Conservation (phyloP, 2,329 filamentous ascomycete species). For the Domatiomyces globalis region DNA sequence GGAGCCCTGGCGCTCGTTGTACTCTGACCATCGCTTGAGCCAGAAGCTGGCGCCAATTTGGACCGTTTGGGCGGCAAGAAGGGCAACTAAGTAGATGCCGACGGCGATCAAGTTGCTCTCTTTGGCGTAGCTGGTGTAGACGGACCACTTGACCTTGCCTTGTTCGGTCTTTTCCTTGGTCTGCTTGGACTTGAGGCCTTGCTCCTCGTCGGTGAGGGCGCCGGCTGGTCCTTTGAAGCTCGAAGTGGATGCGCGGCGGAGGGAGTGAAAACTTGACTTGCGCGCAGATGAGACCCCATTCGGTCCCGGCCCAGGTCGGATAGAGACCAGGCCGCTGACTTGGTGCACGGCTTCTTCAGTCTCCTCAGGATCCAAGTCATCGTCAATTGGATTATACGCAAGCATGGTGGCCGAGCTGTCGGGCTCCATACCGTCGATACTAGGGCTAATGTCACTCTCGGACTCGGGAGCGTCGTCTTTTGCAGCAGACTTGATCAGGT, state of each 20-base stretch:
- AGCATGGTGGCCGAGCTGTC: slow-evolving; percentile 52
- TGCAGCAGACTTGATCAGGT: slow-evolving; percentile 64
- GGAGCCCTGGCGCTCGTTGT: slow-evolving; percentile 50
- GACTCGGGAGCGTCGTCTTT: slow-evolving; percentile 35
- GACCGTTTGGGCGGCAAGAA: slow-evolving; percentile 66
- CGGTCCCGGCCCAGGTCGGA: slow-evolving; percentile 41
- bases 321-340: slow-evolving; percentile 60
- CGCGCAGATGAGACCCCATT: slow-evolving; percentile 37
- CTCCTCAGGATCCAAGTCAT: slow-evolving; percentile 39
- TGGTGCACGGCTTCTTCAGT: slow-evolving; percentile 52
- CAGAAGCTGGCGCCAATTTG: slow-evolving; percentile 77
- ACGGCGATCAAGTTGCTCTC: slow-evolving; percentile 84
- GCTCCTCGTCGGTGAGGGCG: slow-evolving; percentile 69
- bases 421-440: slow-evolving; percentile 29
- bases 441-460: slow-evolving; percentile 21
- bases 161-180: slow-evolving; percentile 80
- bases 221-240: slow-evolving; percentile 78
- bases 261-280: slow-evolving; percentile 56
- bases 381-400: slow-evolving; percentile 32
- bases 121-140: slow-evolving; percentile 89
- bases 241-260: slow-evolving; percentile 80
- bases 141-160: slow-evolving; percentile 94
- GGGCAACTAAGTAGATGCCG: slow-evolving; percentile 57
- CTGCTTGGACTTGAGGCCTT: slow-evolving; percentile 62
- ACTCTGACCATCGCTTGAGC: slow-evolving; percentile 85